Conservation (phyloP, 2,329 filamentous ascomycete genomes). For the Exophiala alcalophila region DNA sequence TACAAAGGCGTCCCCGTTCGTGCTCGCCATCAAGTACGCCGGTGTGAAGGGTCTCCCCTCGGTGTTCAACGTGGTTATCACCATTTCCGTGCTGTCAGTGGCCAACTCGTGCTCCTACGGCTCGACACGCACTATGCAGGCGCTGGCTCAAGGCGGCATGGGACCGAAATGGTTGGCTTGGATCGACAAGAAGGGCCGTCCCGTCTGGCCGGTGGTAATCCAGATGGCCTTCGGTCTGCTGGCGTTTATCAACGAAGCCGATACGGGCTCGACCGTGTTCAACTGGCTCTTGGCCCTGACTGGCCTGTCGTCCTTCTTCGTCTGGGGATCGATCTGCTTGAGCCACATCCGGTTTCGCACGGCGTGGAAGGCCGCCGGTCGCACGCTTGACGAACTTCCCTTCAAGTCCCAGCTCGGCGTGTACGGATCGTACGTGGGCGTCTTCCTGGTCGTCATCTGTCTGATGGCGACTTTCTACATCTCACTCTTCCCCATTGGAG, state of each 20-base stretch:
- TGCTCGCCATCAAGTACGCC: conserved; percentile 84
- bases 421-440: conserved; percentile 74
- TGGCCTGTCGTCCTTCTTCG: conserved; percentile 70
- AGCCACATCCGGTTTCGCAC: conserved; percentile 81
- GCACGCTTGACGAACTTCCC: conserved; percentile 71
- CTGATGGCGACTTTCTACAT: conserved; percentile 86
- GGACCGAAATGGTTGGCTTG: conserved; percentile 74
- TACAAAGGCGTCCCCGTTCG: conserved; percentile 80
- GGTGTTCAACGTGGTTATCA: conserved; percentile 86
- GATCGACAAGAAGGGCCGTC: conserved; percentile 78
- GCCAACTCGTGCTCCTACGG: conserved; percentile 91
- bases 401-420: conserved; percentile 79
- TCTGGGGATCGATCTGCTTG: conserved; percentile 51
- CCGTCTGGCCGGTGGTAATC: conserved; percentile 67
- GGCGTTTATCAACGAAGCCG: conserved; percentile 66
- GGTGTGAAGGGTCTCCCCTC: conserved; percentile 78
- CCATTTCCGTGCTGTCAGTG: conserved; percentile 83
- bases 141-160: conserved; percentile 81
- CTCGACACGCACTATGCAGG: conserved; percentile 83
- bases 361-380: conserved; percentile 70
- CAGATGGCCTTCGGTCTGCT: conserved; percentile 69
- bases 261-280: conserved; percentile 56
- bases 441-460: conserved; percentile 52
- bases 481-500: conserved; percentile 69
- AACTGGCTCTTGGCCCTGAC: conserved; percentile 79